A percentile compares a stretch with the other conserved stretches of the same genome.
Conservation (phyloP, 2,329 filamentous ascomycete species). For the Acrocalymma vagum region DNA sequence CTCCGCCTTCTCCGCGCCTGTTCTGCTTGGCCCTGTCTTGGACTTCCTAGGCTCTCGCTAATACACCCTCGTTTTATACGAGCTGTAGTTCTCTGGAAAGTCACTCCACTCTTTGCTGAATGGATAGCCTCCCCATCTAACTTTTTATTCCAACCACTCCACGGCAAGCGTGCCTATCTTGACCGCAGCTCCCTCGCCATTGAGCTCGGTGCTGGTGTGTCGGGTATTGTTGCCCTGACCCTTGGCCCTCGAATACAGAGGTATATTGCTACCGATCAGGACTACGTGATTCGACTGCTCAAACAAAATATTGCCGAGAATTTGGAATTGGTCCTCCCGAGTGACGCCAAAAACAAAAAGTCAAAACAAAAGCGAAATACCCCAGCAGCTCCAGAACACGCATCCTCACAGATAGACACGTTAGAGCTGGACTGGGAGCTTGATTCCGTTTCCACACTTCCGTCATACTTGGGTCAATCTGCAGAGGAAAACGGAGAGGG, state of each 20-base stretch:
- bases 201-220: constrained; percentile 90
- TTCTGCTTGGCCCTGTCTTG: constrained; percentile 33
- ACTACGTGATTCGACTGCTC: constrained; percentile 82
- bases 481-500: constrained; percentile 38
- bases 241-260: constrained; percentile 67
- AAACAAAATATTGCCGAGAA: constrained; percentile 78
- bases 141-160: constrained; percentile 72
- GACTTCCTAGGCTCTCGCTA: constrained; percentile 11
- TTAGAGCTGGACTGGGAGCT: constrained; percentile 83
- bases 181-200: constrained; percentile 67
- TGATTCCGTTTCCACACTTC: constrained; percentile 54
- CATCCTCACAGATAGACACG: constrained; percentile 60
- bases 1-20: constrained; percentile 19
- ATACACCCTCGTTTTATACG: not conserved
- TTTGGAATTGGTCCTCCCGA: constrained; percentile 17
- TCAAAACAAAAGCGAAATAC: constrained; percentile 16
- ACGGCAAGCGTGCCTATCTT: constrained; percentile 61
- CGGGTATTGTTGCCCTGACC: constrained; percentile 77
- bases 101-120: constrained; percentile 81
- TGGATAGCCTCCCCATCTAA: constrained; percentile 76
- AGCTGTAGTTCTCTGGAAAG: constrained; percentile 82
- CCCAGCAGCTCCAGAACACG: not conserved
- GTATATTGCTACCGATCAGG: constrained; percentile 87
- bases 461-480: constrained; percentile 57
- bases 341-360: constrained; percentile 10